Evolutionary conservation across 1,284 basidiomycete genomes (phyloP).

Genomic region (Papiliotrema flavescens): DNA sequence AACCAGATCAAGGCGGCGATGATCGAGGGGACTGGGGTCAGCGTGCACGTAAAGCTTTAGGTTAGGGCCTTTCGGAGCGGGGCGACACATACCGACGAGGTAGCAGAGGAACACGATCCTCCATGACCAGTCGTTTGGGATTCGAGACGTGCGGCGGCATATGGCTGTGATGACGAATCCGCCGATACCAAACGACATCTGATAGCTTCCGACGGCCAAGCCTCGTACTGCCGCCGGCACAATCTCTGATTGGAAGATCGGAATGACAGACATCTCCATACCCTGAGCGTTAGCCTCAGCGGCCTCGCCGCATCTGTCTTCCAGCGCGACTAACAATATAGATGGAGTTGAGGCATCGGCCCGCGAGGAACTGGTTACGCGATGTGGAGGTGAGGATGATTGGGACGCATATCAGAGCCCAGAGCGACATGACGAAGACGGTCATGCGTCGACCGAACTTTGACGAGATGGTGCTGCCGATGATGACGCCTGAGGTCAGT

Average conservation of each 20-base stretch:
- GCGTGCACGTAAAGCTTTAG: too few species aligned
- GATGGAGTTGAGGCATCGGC: constrained; percentile 9
- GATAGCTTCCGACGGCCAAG: constrained; percentile 10
- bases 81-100: not conserved
- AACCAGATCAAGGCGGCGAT: not conserved
- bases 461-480: constrained; percentile 8
- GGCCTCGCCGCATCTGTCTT: not conserved
- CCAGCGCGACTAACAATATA: constrained; percentile 5
- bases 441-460: constrained; percentile 13
- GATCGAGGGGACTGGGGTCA: constrained; percentile 17
- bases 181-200: constrained; percentile 12
- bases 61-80: too few species aligned
- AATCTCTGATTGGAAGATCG: constrained; percentile 13
- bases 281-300: not conserved
- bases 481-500: constrained; percentile 1
- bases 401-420: constrained; percentile 7
- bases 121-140: constrained; percentile 12
- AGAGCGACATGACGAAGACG: constrained; percentile 12
- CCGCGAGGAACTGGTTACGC: constrained; percentile 6
- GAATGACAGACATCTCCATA: constrained; percentile 15
- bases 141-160: constrained; percentile 3
- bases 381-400: constrained; percentile 10
- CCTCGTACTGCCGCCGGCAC: constrained; percentile 12
- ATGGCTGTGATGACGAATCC: constrained; percentile 9
- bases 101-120: constrained; percentile 11